phyloP scores from a whole-genome alignment of 192 early-diverging fungal genomes.

The Podila clonocystis region DNA sequence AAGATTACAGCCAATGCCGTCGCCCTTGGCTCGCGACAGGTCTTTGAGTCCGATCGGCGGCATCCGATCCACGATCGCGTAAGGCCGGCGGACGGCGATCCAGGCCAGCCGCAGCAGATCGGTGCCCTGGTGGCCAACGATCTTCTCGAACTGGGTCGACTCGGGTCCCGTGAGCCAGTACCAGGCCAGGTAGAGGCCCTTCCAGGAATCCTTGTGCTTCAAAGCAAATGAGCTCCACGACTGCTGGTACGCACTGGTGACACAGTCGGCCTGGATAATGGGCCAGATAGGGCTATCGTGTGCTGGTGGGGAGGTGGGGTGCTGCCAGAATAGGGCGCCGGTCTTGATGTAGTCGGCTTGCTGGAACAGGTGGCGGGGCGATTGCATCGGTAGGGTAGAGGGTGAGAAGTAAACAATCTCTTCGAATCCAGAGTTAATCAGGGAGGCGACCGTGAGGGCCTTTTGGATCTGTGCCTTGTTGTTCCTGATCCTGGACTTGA shows the following conservation, averaged over 20 bases:
- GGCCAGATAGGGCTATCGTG: slow-evolving; percentile 42
- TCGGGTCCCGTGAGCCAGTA: slow-evolving; percentile 29
- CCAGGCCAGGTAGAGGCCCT: slow-evolving; percentile 46
- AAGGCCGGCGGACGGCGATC: slow-evolving; percentile 23
- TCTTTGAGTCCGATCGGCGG: slow-evolving; percentile 38
- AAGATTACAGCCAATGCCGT: slow-evolving; percentile 33
- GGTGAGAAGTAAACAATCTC: slow-evolving; percentile 45
- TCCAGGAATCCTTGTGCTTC: slow-evolving; percentile 45
- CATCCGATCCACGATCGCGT: slow-evolving; percentile 29
- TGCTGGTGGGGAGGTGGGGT: slow-evolving; percentile 32
- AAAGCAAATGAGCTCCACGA: slow-evolving; percentile 38
- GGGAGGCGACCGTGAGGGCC: slow-evolving; percentile 31
- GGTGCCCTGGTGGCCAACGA: slow-evolving; percentile 25
- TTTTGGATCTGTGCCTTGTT: slow-evolving; percentile 24
- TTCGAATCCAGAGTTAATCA: slow-evolving; percentile 52
- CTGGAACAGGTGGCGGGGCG: slow-evolving; percentile 21
- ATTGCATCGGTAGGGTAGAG: slow-evolving; percentile 40
- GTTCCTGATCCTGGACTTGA: slow-evolving; percentile 6
- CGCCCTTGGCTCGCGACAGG: slow-evolving; percentile 33
- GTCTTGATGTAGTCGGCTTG: slow-evolving; percentile 20
- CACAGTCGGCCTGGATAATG: slow-evolving; percentile 30
- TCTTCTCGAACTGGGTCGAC: slow-evolving; percentile 7
- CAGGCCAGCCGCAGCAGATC: slow-evolving; percentile 37
- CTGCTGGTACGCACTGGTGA: slow-evolving; percentile 18
- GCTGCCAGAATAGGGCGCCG: slow-evolving; percentile 48